A percentile compares a stretch with the other conserved stretches of the same genome.
Evolutionary conservation across 345 rosid species (phyloP).

Genomic region (Aegle marmelos): DNA sequence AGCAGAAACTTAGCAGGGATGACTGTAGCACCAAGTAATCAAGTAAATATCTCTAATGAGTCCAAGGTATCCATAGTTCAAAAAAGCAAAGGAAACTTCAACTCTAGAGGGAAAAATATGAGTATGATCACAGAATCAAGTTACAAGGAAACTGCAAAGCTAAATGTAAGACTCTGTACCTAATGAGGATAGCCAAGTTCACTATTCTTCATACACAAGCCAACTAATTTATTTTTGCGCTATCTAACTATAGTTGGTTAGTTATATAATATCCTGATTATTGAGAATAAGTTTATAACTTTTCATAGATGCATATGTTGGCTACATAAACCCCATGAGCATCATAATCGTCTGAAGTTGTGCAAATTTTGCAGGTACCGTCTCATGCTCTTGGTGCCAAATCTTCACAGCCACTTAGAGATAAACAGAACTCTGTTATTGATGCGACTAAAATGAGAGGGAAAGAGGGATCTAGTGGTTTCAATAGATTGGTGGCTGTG

Average conservation of each 20-base stretch:
- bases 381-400: constrained; percentile 20
- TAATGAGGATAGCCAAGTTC: background rate
- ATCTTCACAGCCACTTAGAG: constrained; percentile 21
- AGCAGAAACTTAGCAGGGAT: constrained; percentile 36
- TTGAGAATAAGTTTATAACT: background rate
- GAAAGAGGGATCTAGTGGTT: constrained; percentile 12
- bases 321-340: background rate
- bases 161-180: constrained; percentile 32
- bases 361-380: constrained; percentile 30
- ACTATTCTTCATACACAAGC: background rate
- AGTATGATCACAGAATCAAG: constrained; percentile 20
- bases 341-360: constrained; percentile 1
- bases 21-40: constrained; percentile 24
- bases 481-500: constrained; percentile 14
- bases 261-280: background rate
- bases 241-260: background rate
- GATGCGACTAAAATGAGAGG: constrained; percentile 19
- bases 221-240: background rate
- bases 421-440: constrained; percentile 16
- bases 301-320: background rate
- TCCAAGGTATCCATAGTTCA: constrained; percentile 20
- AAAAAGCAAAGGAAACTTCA: constrained; percentile 11
- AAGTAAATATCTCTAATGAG: constrained; percentile 18
- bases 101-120: constrained; percentile 16
- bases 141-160: constrained; percentile 20